Evolutionary conservation across 2,329 filamentous ascomycete species (phyloP), one percentile per base, ranked within the genome.

Genomic region (Pseudocercospora crystallina): DNA sequence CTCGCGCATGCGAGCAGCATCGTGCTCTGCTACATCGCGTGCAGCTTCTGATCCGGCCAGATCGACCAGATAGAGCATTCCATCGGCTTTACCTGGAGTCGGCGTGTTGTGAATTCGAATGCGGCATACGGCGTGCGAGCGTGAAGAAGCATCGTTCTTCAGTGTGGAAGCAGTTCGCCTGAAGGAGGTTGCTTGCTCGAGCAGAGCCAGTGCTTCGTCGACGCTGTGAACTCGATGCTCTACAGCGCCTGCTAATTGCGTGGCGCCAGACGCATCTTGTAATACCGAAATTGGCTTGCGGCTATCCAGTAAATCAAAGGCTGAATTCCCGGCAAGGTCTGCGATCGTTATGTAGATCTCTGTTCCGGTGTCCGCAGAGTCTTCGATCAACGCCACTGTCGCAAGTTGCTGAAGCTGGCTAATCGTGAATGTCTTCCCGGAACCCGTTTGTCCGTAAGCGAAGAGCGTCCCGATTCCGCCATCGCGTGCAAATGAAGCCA

Each of bases 1-100:
- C 35, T 54, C 52, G 1, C 46, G 40, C 48, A 51, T 54, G 2
- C 48, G 48, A 7, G 43, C 43, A 3, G 47, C 48, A 12, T 43
- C 48, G 32, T 54, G 52, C 20, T 37, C 17, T 4, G 43, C 34
- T 26, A 51, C 33, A 15, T 54, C 52, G 20, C 52, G 42, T 5
- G 52, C 52, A 2, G 47, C 47, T 45, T 54, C 52, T 5, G 52
- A 54, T 2, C 52, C 52, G 2, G 52, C 52, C 11, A 54, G 36
- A 32, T 54, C 52, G 13, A 54, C 34, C 5, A 54, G 52, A 30
- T 51, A 54, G 13, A 54, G 43, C 11, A 48, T 20, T 2, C 52
- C 47, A 35, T 47, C 43, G 17, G 13, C 13, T 35, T 12, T 14
- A 2, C 26, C n/a, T 5, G 38, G 15, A 4, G 15, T 2, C 10